Base-by-base conservation (phyloP, 345 rosid genomes). In the Gossypium bickii region DNA sequence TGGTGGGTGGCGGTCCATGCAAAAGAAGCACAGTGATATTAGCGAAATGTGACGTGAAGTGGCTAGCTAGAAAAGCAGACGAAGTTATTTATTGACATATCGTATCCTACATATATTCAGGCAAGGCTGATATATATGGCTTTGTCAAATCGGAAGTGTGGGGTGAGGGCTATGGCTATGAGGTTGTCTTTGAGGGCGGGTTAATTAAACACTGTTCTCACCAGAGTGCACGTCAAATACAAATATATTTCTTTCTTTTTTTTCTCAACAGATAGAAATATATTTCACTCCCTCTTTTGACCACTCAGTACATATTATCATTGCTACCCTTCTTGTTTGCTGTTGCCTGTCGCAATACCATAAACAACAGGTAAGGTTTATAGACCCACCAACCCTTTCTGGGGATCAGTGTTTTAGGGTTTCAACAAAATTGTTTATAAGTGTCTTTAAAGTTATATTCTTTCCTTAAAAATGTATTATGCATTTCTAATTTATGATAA, bases 171-270 rank as follows among this genome's bases (percentile, higher is more conserved):
- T 41, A 27, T 12, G 49, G 48, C 34, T 5, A 25, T 4, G 38
- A 15, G 43, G 41, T 22, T 22, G 45, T 15, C 7, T 34, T 34
- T 34, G 41, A 1, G 41, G 41, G 41, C 7, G 7, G 48, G 3
- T n/a, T 38, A 52, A 52, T 16, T 25, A 41, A 34, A 38, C 74
- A 55, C 74, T 71, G 74, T 71, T 71, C 63, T 71, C 64, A 71
- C 64, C 74, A 55, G 74, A 53, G 74, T 71, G 74, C 74, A 71
- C 74, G 74, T 71, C 18, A 71, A 71, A 71, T 34, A 34, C 41
- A 34, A 34, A 34, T 4, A 34, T 34, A 34, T 34, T 34, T 34
- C 41, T 29, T 29, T 3, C 3, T 29, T 34, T 34, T 34, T 34
- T 5, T 34, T 34, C 41, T 34, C 41, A 34, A 34, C 41, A 34